These are phyloP conservation scores for Apiotrichum gamsii DNA, from an alignment of 1,284 basidiomycete genomes.

Conservation along the genomic window DNA sequence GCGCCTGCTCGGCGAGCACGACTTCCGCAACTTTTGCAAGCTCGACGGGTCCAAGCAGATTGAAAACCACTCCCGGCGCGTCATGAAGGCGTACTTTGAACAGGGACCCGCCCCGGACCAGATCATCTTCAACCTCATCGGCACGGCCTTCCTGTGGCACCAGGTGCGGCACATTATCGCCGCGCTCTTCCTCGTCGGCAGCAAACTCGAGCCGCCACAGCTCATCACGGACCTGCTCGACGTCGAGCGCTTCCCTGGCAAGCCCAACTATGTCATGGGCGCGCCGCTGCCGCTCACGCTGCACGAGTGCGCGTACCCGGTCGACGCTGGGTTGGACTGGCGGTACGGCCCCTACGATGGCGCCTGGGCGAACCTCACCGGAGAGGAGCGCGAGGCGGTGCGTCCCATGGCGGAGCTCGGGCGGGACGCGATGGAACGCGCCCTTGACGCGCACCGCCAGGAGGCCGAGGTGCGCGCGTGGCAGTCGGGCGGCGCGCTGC, in stretches of 20 bases:
- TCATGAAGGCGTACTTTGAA: conserved; percentile 39
- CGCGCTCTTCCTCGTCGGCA: conserved; percentile 80
- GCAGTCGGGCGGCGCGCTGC: conserved; percentile 52
- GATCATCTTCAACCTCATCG: conserved; percentile 79
- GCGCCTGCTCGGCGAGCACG: conserved; percentile 78
- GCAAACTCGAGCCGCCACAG: conserved; percentile 66
- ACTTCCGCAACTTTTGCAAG: conserved; percentile 94
- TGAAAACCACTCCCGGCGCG: conserved; percentile 51
- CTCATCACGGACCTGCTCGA: conserved; percentile 74
- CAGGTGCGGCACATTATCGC: conserved; percentile 97
- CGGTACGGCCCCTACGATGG: conserved; percentile 55
- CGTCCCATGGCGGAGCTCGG: conserved; percentile 23
- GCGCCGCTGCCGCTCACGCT: conserved; percentile 83
- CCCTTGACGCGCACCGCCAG: conserved; percentile 27
- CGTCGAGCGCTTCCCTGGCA: conserved; percentile 53
- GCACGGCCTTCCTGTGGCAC: conserved; percentile 90
- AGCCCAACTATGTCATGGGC: conserved; percentile 91
- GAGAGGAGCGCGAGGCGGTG: conserved; percentile 14
- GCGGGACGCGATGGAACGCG: conserved; percentile 33
- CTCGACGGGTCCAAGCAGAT: conserved; percentile 93
- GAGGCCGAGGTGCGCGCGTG: conserved; percentile 53
- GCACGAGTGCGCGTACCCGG: conserved; percentile 77
- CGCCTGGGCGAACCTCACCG: conserved; percentile 15
- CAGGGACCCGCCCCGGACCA: conserved; percentile 9
- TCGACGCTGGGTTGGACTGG: conserved; percentile 65